Percentiles rank a stretch among this genome's conserved stretches.
These are phyloP conservation scores for Plasmodium adleri DNA, from an alignment of 169 alveolate genomes.

Conservation along the genomic window DNA sequence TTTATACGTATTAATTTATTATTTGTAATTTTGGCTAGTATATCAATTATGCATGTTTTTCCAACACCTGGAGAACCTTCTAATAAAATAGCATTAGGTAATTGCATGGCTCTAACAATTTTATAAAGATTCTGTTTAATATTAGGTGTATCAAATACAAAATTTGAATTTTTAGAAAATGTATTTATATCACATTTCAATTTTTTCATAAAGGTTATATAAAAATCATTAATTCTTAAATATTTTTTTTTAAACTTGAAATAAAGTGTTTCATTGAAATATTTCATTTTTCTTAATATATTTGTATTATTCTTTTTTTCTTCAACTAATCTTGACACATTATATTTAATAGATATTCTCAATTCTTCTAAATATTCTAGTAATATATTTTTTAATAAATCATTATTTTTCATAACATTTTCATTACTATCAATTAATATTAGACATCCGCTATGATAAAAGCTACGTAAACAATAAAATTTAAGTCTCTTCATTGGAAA, in stretches of 20 bases:
- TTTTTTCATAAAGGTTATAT: constrained; percentile 35
- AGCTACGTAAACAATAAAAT: constrained; percentile 15
- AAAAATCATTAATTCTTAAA: constrained; percentile 41
- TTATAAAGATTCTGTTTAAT: constrained; percentile 91
- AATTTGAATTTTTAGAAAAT: constrained; percentile 49
- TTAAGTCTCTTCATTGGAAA: not conserved
- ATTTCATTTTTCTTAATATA: not conserved
- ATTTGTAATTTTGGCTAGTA: constrained; percentile 91
- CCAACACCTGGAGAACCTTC: constrained; percentile 99
- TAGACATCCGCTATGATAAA: constrained; percentile 70
- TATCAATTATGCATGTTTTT: constrained; percentile 95
- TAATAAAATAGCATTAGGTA: constrained; percentile 93
- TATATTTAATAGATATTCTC: constrained; percentile 7
- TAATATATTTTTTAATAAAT: constrained; percentile 20
- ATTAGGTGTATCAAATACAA: constrained; percentile 92
- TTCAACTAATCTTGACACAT: not conserved
- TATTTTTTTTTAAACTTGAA: constrained; percentile 18
- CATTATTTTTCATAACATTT: constrained; percentile 12
- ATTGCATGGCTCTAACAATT: constrained; percentile 92
- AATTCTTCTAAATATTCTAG: constrained; percentile 20
- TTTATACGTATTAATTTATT: constrained; percentile 93
- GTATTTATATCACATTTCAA: not conserved
- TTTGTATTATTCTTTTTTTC: not conserved
- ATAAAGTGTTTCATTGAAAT: constrained; percentile 4
- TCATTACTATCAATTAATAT: constrained; percentile 72